Evolutionary conservation across 495 filamentous ascomycete genomes (phyloP).

Genomic region (Sporormia fimetaria): DNA sequence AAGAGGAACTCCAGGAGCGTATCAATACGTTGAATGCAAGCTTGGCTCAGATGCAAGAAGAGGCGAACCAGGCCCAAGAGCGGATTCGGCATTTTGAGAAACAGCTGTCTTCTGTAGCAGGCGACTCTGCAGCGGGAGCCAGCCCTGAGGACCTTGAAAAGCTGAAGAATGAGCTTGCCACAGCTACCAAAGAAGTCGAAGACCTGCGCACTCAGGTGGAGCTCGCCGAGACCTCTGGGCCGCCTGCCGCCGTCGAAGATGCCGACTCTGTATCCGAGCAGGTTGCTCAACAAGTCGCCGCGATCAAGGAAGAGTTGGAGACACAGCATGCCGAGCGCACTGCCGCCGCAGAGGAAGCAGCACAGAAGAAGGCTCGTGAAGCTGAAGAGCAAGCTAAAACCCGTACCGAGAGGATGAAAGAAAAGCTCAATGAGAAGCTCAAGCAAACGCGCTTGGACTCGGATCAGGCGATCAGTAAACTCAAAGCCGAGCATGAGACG

Average conservation of each 20-base stretch:
- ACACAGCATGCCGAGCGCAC: background rate
- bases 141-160: slow-evolving; percentile 29
- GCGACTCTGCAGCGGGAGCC: slow-evolving; percentile 5
- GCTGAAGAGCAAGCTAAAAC: background rate
- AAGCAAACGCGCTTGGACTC: slow-evolving; percentile 53
- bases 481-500: slow-evolving; percentile 31
- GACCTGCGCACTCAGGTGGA: slow-evolving; percentile 29
- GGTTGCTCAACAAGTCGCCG: slow-evolving; percentile 30
- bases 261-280: slow-evolving; percentile 30
- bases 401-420: slow-evolving; percentile 38
- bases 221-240: slow-evolving; percentile 17
- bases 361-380: background rate
- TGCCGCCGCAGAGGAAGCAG: background rate
- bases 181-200: slow-evolving; percentile 37
- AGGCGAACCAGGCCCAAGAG: slow-evolving; percentile 6
- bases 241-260: slow-evolving; percentile 15
- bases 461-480: slow-evolving; percentile 39
- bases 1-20: slow-evolving; percentile 2
- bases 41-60: background rate
- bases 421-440: slow-evolving; percentile 37
- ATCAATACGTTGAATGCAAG: background rate
- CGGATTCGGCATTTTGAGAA: slow-evolving; percentile 9
- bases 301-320: background rate
- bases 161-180: slow-evolving; percentile 36
- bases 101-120: slow-evolving; percentile 2